These are phyloP conservation scores for Aspergillus pseudoglaucus DNA, from an alignment of 2,329 filamentous ascomycete species.

Conservation along the genomic window DNA sequence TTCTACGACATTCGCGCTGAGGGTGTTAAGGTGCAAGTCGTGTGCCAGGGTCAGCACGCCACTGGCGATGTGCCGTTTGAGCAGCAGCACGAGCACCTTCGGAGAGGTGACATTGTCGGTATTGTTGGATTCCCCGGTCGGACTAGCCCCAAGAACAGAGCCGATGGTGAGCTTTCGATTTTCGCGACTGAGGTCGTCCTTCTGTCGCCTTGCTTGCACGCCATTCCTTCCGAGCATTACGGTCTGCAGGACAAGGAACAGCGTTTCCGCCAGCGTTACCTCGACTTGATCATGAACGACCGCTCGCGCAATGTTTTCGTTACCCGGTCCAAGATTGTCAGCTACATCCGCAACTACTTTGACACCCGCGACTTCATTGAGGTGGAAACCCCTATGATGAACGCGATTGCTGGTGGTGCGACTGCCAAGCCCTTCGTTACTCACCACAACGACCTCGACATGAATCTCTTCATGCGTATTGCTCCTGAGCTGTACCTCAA, in stretches of 20 bases:
- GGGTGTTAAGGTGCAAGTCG: constrained; percentile 76
- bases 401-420: constrained; percentile 88
- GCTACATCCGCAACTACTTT: constrained; percentile 82
- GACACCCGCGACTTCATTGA: constrained; percentile 83
- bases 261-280: constrained; percentile 84
- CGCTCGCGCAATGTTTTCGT: constrained; percentile 74
- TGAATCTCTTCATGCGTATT: constrained; percentile 91
- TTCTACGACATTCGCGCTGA: constrained; percentile 83
- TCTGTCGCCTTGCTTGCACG: constrained; percentile 84
- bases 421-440: constrained; percentile 93
- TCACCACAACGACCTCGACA: constrained; percentile 91
- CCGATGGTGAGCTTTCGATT: constrained; percentile 87
- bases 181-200: constrained; percentile 82
- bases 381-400: constrained; percentile 97
- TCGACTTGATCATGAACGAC: constrained; percentile 97
- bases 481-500: constrained; percentile 96
- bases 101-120: constrained; percentile 88
- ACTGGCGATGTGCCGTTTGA: constrained; percentile 66
- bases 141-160: constrained; percentile 81
- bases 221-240: constrained; percentile 77
- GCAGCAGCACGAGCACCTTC: constrained; percentile 80
- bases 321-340: constrained; percentile 79
- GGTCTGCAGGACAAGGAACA: constrained; percentile 95
- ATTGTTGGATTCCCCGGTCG: constrained; percentile 76
- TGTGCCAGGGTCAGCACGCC: constrained; percentile 80